phyloP scores from a whole-genome alignment of 306 rosid genomes.

The Corylus americana region DNA sequence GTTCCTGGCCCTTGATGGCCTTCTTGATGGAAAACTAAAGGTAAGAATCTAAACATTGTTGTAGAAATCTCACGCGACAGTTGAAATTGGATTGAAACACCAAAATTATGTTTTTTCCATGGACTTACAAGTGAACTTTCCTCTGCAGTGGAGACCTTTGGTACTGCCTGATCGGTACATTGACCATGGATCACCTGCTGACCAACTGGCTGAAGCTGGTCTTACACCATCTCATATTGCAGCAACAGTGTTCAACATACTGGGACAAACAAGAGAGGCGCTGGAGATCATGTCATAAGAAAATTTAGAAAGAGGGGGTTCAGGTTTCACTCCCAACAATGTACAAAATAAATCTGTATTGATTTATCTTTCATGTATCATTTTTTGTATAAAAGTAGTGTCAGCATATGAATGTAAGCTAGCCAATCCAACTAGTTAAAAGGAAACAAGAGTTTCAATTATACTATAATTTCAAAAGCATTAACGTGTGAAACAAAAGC shows the following conservation, averaged over 20 bases:
- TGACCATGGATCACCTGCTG: slow-evolving; percentile 83
- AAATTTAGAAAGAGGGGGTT: slow-evolving; percentile 8
- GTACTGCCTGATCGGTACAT: slow-evolving; percentile 90
- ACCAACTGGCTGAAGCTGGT: slow-evolving; percentile 75
- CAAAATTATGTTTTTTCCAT: background rate
- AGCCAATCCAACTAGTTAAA: background rate
- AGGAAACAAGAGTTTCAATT: background rate
- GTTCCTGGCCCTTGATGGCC: slow-evolving; percentile 96
- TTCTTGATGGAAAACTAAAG: slow-evolving; percentile 81
- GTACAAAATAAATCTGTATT: slow-evolving; percentile 21
- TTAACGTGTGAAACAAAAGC: background rate
- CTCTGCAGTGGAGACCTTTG: slow-evolving; percentile 90
- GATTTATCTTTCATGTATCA: slow-evolving; percentile 8
- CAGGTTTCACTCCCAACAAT: slow-evolving; percentile 9
- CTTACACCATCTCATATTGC: slow-evolving; percentile 88
- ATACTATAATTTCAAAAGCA: background rate
- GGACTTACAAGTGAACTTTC: background rate
- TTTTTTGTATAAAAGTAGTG: slow-evolving; percentile 21
- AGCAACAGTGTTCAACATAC: slow-evolving; percentile 84
- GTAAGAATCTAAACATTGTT: slow-evolving; percentile 31
- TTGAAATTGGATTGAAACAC: background rate
- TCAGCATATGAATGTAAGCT: background rate
- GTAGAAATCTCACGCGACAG: background rate
- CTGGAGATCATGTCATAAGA: slow-evolving; percentile 64
- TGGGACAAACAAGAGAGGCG: slow-evolving; percentile 89